A percentile compares a stretch with the other conserved stretches of the same genome.
Evolutionary conservation across 352 stramenopile species (phyloP).

Genomic region (Phytophthora pinifolia): DNA sequence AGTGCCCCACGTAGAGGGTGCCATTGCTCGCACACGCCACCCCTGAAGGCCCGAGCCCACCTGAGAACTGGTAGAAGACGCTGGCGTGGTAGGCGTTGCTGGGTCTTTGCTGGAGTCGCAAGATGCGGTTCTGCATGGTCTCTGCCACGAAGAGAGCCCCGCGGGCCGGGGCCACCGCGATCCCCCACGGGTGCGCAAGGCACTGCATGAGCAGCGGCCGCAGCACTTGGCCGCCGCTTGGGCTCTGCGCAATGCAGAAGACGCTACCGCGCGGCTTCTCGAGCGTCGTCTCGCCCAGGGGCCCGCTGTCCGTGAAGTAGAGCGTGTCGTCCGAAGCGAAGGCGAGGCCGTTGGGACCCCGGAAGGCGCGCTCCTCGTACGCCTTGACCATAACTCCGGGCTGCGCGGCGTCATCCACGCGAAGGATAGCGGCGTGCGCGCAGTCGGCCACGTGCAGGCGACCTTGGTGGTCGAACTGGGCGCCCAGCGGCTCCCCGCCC

Average conservation of each 20-base stretch:
- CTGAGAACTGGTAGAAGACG: constrained; percentile 85
- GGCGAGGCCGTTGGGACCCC: constrained; percentile 65
- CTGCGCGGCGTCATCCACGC: constrained; percentile 58
- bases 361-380: constrained; percentile 83
- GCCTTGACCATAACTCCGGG: constrained; percentile 76
- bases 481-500: constrained; percentile 65
- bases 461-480: constrained; percentile 59
- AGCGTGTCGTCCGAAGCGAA: constrained; percentile 60
- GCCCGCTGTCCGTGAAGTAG: constrained; percentile 87
- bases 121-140: constrained; percentile 79
- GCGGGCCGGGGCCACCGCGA: constrained; percentile 40
- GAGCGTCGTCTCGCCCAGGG: constrained; percentile 85
- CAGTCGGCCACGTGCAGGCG: constrained; percentile 73
- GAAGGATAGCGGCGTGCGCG: constrained; percentile 69
- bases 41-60: constrained; percentile 76
- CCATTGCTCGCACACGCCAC: constrained; percentile 62
- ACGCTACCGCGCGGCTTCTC: constrained; percentile 75
- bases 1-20: constrained; percentile 79
- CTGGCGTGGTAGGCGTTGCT: constrained; percentile 69
- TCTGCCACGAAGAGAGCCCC: constrained; percentile 72
- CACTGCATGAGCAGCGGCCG: constrained; percentile 69
- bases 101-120: constrained; percentile 68
- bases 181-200: constrained; percentile 80
- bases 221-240: constrained; percentile 72
- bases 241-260: constrained; percentile 67